These are phyloP conservation scores for Cytospora mali DNA, from an alignment of 2,329 filamentous ascomycete species.

Conservation along the genomic window DNA sequence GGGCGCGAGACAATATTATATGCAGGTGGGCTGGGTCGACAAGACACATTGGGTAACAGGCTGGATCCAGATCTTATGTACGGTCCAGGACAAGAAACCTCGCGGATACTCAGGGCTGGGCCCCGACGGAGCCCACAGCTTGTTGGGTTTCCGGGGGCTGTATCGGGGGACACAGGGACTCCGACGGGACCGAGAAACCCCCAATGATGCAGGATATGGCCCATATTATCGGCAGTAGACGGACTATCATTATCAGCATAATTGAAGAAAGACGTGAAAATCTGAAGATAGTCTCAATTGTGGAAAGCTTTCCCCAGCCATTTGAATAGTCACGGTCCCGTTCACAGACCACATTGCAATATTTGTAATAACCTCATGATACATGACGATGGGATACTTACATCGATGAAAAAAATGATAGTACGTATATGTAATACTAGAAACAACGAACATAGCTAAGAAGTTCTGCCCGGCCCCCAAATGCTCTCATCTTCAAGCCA, in stretches of 20 bases:
- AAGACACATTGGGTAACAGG: slow-evolving; percentile 2
- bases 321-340: background rate
- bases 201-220: slow-evolving; percentile 2
- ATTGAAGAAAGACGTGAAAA: background rate
- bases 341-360: background rate
- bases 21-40: background rate
- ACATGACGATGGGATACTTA: background rate
- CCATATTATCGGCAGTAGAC: slow-evolving; percentile 4
- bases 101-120: slow-evolving; percentile 13
- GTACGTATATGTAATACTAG: no score
- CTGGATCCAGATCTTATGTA: slow-evolving; percentile 4
- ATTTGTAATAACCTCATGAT: background rate
- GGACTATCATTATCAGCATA: background rate
- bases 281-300: background rate
- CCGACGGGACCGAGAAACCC: background rate
- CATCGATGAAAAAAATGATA: no score
- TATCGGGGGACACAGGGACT: background rate
- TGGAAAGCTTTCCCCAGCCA: background rate
- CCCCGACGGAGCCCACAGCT: slow-evolving; percentile 16
- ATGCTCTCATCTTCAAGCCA: slow-evolving; percentile 34
- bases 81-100: slow-evolving; percentile 17
- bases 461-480: slow-evolving; percentile 29
- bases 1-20: slow-evolving; percentile 2
- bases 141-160: background rate
- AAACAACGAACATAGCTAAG: no score